Base-by-base conservation (phyloP, 306 rosid species). In the Fagus crenata region DNA sequence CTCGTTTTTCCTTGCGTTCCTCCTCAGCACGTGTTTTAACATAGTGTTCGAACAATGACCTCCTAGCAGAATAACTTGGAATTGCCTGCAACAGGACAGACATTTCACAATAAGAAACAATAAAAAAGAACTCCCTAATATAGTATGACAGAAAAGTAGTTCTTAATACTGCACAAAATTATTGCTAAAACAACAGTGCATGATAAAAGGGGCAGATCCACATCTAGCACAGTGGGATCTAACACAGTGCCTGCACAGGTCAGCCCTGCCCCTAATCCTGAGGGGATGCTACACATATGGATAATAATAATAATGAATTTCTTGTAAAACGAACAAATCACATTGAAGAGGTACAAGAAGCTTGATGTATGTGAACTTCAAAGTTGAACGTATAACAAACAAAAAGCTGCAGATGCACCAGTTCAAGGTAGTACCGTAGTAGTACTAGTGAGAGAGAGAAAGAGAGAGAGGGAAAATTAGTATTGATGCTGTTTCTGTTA, bases 1-100 rank as follows among this genome's bases (percentile, higher is more conserved):
- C 97, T 72, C 99, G 90, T 65, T 92, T 95, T 83, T 95, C 99
- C 82, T 92, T 95, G 53, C 99, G 90, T 73, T 92, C 99, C 85
- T 90, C 99, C 90, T 92, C 99, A n/a, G 97, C 96, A 67, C 99
- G 99, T 54, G 95, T 95, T 86, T 95, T 95, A 64, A 95, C 99
- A 77, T 82, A 95, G 85, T 95, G 99, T 83, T 95, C 99, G 79
- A 95, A 95, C 89, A 95, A 87, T 79, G 99, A 84, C 87, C 97
- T 87, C 87, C 99, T 84, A 39, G 97, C 89, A 59, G 97, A 89
- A 82, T 95, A 84, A 86, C 96, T 92, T 71, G 99, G 99, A 67
- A 95, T 88, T 74, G 96, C 97, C 99, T 95, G 89, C 56, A 84
- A 77, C 43, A 56, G 56, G 53, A 78, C 59, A 83, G 22, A 39